These are phyloP conservation scores for Bjerkandera adusta DNA, from an alignment of 1,284 basidiomycete species.

Conservation along the genomic window DNA sequence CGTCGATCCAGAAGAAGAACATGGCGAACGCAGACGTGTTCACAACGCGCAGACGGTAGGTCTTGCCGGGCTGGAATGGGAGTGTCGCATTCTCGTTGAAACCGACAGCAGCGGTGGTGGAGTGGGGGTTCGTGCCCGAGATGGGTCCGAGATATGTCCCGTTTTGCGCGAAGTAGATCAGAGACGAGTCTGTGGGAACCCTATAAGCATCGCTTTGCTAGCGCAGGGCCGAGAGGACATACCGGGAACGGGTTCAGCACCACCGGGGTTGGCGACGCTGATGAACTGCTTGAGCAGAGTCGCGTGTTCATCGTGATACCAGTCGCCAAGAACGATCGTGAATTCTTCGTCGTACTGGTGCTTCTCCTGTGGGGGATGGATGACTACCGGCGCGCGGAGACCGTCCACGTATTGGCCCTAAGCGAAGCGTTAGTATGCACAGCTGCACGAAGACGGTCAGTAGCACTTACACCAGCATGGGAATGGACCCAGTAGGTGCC, in stretches of 20 bases:
- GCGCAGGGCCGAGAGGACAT: constrained; percentile 17
- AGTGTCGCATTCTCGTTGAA: constrained; percentile 88
- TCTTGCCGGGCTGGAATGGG: constrained; percentile 79
- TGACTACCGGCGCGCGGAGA: constrained; percentile 73
- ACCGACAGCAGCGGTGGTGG: constrained; percentile 57
- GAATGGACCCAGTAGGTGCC: constrained; percentile 92
- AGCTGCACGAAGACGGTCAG: neutral
- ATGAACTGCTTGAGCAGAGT: constrained; percentile 72
- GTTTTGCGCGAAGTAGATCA: constrained; percentile 86
- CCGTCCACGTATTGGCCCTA: constrained; percentile 89
- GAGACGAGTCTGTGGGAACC: constrained; percentile 57
- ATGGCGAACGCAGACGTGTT: constrained; percentile 74
- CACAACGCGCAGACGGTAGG: constrained; percentile 72
- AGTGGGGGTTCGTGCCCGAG: constrained; percentile 42
- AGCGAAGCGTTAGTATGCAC: neutral
- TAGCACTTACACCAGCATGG: constrained; percentile 52
- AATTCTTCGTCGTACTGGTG: constrained; percentile 90
- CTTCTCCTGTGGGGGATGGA: constrained; percentile 63
- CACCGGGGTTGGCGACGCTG: constrained; percentile 73
- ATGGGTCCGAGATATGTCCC: constrained; percentile 66
- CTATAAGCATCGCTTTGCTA: constrained; percentile 5
- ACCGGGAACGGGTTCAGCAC: constrained; percentile 87
- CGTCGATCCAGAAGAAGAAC: constrained; percentile 90
- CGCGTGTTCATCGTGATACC: constrained; percentile 73
- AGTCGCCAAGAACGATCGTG: constrained; percentile 67